Evolutionary conservation across 495 filamentous ascomycete species (phyloP), one percentile per base, ranked within the genome.

Genomic region (Sporormia fimetaria): DNA sequence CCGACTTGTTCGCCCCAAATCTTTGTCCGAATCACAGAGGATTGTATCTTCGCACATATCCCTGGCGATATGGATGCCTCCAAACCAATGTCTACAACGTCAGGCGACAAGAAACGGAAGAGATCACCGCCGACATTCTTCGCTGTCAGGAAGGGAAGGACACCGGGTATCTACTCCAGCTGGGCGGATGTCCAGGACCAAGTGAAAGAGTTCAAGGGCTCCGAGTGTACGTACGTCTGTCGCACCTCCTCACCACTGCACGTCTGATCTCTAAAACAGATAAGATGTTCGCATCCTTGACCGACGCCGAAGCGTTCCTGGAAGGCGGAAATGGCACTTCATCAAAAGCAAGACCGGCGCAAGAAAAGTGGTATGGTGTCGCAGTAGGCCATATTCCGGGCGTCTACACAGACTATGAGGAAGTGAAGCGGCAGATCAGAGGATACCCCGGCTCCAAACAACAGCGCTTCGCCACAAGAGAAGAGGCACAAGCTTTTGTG

Each of bases 321-420:
- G 75, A 71, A 3, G 83, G 83, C 37, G 63, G 68, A 45, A 73
- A 71, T 39, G 58, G 67, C n/a, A 24, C 21, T 16, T 42, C 57
- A 16, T 43, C 57, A 53, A 62, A 23, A 57, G 59, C 3, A 33
- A 40, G 7, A 54, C 35, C 44, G 21, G 54, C 61, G 8, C 59
- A 64, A 29, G 25, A 17, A 44, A 76, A 73, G 54, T 96, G 75
- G 57, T 98, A 98, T 53, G 90, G 73, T 6, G 80, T 98, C n/a
- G 84, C 78, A 28, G 70, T 73, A 41, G 90, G 90, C 29, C 70
- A 74, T 41, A 64, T 69, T n/a, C 83, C 87, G 0, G 88, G 90
- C 3, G 79, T 98, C 2, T 98, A 94, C 60, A 81, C 78, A 4
- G 76, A 87, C 40, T 98, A 87, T 87, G 57, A 68, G n/a, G 70